phyloP scores from a whole-genome alignment of 768 basidiomycete species.

The Russula earlei region DNA sequence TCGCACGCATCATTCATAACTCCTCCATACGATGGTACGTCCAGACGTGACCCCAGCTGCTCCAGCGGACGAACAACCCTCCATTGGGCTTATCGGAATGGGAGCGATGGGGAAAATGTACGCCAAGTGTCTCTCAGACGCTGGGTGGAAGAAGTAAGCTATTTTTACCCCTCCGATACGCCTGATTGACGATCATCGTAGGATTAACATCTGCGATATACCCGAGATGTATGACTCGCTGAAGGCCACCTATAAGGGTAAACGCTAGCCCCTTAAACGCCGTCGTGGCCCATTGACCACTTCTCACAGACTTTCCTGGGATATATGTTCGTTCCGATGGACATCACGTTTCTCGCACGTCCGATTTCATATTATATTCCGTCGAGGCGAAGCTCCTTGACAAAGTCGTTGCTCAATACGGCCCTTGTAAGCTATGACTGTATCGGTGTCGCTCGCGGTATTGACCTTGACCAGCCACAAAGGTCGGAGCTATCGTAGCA shows the following conservation, averaged over 20 bases:
- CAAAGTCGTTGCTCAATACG: constrained; percentile 75
- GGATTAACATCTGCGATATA: constrained; percentile 84
- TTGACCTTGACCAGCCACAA: constrained; percentile 54
- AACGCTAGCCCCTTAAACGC: not conserved
- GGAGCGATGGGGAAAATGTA: constrained; percentile 98
- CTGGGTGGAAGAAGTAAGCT: constrained; percentile 77
- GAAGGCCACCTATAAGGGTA: constrained; percentile 51
- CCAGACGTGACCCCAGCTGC: constrained; percentile 27
- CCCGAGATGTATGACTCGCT: constrained; percentile 65
- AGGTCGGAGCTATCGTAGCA: constrained; percentile 82
- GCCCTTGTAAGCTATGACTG: constrained; percentile 61
- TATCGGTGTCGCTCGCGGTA: not conserved
- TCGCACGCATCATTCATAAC: not conserved
- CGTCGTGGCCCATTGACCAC: not conserved
- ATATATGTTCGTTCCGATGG: constrained; percentile 69
- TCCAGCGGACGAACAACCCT: constrained; percentile 48
- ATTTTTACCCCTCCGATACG: not conserved
- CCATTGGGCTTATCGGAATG: constrained; percentile 92
- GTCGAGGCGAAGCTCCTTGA: constrained; percentile 88
- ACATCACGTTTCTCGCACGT: constrained; percentile 76
- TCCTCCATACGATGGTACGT: constrained; percentile 2
- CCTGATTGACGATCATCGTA: constrained; percentile 26
- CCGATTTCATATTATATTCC: constrained; percentile 91
- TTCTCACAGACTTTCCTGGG: constrained; percentile 40
- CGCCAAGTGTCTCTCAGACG: constrained; percentile 61